phyloP scores from a whole-genome alignment of 2,329 filamentous ascomycete genomes.

The Scedosporium boydii region DNA sequence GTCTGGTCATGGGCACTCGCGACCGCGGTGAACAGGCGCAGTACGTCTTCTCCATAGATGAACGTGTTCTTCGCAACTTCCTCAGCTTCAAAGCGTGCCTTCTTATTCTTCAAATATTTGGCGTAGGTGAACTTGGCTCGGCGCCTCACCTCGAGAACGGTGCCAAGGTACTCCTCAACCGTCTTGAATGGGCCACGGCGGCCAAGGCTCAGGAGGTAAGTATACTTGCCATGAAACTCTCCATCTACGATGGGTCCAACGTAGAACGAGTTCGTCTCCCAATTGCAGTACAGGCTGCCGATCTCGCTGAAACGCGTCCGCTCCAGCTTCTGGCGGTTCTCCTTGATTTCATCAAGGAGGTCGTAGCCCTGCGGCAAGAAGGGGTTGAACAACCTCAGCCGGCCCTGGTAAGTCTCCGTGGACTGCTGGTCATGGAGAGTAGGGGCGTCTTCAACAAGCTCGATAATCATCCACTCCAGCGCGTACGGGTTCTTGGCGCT shows the following conservation, averaged over 20 bases:
- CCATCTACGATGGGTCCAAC: constrained; percentile 2
- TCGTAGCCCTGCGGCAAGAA: background rate
- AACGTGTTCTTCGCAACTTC: background rate
- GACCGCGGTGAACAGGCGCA: background rate
- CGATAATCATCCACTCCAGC: constrained; percentile 12
- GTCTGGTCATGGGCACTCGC: background rate
- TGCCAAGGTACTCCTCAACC: background rate
- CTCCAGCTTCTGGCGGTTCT: background rate
- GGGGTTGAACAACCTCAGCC: background rate
- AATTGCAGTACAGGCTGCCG: constrained; percentile 9
- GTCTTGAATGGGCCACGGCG: background rate
- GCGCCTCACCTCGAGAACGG: background rate
- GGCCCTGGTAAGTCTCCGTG: background rate
- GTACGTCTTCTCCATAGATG: background rate
- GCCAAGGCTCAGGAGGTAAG: background rate
- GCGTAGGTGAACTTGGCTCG: background rate
- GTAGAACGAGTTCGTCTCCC: constrained; percentile 6
- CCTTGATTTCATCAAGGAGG: background rate
- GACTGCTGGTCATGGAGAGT: background rate
- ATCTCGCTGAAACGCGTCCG: background rate
- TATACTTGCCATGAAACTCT: constrained; percentile 1
- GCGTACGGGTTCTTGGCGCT: constrained; percentile 8
- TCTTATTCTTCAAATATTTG: background rate
- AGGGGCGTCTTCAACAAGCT: constrained; percentile 2
- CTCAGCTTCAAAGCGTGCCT: background rate